Conservation (phyloP, 1,284 basidiomycete genomes). For the Prillingera fragicola region DNA sequence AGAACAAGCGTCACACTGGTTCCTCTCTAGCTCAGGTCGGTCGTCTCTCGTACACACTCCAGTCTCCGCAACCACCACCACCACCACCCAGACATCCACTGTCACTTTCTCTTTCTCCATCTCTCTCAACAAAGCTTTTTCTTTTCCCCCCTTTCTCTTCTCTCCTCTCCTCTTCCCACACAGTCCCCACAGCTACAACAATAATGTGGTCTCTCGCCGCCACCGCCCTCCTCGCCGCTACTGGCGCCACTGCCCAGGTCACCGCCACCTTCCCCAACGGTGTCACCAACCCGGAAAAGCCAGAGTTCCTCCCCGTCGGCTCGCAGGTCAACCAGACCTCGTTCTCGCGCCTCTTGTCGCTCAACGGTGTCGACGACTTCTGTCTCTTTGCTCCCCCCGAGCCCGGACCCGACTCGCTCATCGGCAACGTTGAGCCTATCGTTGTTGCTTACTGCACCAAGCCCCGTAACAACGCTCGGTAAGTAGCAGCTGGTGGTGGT, state of each 20-base stretch:
- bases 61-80: too few species aligned
- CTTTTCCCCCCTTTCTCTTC: background rate
- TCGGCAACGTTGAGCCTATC: conserved; percentile 43
- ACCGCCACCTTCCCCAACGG: conserved; percentile 44
- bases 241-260: conserved; percentile 20
- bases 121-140: too few species aligned
- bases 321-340: conserved; percentile 46
- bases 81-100: too few species aligned
- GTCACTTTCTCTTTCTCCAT: too few species aligned
- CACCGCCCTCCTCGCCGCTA: conserved; percentile 9
- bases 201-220: conserved; percentile 11
- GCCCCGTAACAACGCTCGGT: conserved; percentile 36
- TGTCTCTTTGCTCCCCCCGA: conserved; percentile 44
- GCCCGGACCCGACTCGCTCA: conserved; percentile 32
- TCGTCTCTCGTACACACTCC: too few species aligned
- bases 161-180: background rate
- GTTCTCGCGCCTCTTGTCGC: conserved; percentile 37
- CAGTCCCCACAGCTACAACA: background rate
- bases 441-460: conserved; percentile 44
- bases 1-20: too few species aligned
- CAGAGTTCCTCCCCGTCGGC: conserved; percentile 35
- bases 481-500: conserved; percentile 7
- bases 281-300: conserved; percentile 42
- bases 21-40: too few species aligned
- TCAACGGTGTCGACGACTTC: conserved; percentile 48